Evolutionary conservation across 202 grass and related monocot species (phyloP), one percentile per base, ranked within the genome.

Genomic region (Musa balbisiana): DNA sequence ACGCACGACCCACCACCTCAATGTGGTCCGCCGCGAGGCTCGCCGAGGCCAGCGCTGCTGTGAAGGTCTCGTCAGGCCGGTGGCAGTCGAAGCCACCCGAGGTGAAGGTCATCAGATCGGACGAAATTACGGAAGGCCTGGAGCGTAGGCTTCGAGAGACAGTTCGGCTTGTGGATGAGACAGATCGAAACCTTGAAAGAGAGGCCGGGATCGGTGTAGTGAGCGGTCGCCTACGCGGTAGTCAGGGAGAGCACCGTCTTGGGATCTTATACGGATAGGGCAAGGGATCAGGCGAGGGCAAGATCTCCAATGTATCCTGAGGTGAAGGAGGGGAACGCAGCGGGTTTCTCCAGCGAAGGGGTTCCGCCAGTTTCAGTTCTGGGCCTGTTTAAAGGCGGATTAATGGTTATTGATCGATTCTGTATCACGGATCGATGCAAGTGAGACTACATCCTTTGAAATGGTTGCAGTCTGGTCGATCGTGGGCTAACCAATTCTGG

Each of bases 1-100:
- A 91, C 51, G 76, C 20, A 9, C 66, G 78, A 20, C 14, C 82
- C 54, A 73, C 81, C 10, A 9, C 80, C 49, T 55, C 72, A 66
- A 83, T 88, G 81, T 99, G 91, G 89, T 99, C 91, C 19, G 80
- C 91, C 22, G 83, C 83, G n/a, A 86, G 85, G 80, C 80, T 99
- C 70, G 96, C 96, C 3, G 87, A 95, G 87, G 96, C 96, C 1
- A 99, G 91, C 81, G 96, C 91, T 1, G 87, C 95, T 62, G 96
- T 96, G 85, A 99, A 99, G 77, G 96, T 99, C 53, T 90, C 92
- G 55, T 99, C 91, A 20, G 96, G 91, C 24, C 83, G 76, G 53
- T 99, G 91, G 91, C 73, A 90, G 54, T 83, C 76, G 0, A 95
- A 87, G 78, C 82, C 69, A 33, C 67, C 56, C 10, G 78, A 80